Percentiles rank a stretch among this genome's conserved stretches.
Evolutionary conservation across 1,139 yeast genomes (phyloP).

Genomic region (Saccharomyces hybrid): DNA sequence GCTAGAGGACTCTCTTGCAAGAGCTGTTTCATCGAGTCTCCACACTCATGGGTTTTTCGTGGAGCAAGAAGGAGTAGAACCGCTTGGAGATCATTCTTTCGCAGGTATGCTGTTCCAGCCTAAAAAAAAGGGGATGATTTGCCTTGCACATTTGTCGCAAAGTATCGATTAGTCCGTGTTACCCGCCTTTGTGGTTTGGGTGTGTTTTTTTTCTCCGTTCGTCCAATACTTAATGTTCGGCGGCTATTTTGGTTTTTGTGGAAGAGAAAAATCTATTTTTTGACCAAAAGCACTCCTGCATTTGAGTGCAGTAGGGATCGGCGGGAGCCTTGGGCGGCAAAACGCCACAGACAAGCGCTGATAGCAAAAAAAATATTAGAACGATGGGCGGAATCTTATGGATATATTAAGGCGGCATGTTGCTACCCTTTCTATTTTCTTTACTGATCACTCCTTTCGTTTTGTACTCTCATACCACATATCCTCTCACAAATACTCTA

Average conservation of each 20-base stretch:
- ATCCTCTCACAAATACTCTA: neutral
- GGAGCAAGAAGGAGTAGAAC: no score
- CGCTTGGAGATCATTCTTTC: no score
- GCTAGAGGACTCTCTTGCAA: no score
- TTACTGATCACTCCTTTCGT: neutral
- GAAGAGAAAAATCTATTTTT: neutral
- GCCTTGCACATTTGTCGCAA: no score
- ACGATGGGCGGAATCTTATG: neutral
- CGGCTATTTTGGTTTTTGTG: neutral
- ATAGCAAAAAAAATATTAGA: neutral
- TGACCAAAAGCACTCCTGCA: no score
- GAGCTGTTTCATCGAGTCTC: no score
- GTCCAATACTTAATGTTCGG: neutral
- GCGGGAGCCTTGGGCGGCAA: neutral
- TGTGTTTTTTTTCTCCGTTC: neutral
- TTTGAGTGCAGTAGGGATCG: neutral
- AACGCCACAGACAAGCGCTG: neutral
- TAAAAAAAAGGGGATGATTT: no score
- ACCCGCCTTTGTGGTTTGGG: neutral
- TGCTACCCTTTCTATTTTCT: conserved; percentile 2
- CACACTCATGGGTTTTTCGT: no score
- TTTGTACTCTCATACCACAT: neutral
- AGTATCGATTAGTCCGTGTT: neutral
- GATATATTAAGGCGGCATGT: neutral
- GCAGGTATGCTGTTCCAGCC: no score